Evolutionary conservation across 2,329 filamentous ascomycete genomes (phyloP).

Genomic region (Trichoderma aggressivum): DNA sequence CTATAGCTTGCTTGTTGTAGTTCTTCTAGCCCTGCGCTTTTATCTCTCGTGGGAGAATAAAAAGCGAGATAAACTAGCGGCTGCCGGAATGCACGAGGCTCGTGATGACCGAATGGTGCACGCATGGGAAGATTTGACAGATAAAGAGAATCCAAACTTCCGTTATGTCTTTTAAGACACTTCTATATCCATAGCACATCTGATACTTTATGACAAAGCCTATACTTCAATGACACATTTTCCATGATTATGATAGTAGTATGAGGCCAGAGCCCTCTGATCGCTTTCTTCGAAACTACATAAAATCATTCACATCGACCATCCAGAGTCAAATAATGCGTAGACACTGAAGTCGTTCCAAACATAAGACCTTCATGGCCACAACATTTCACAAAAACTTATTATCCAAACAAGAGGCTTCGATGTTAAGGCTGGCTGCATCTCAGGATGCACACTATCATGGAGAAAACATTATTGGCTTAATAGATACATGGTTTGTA

Average conservation of each 20-base stretch:
- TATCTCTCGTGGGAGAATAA: not conserved
- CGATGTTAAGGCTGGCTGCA: no score
- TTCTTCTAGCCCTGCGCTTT: not conserved
- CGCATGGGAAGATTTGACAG: slow-evolving; percentile 10
- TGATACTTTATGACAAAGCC: not conserved
- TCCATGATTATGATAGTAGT: not conserved
- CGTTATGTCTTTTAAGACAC: not conserved
- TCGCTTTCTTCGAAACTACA: no score
- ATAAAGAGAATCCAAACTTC: slow-evolving; percentile 7
- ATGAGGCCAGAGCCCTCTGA: not conserved
- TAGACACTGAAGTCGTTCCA: no score
- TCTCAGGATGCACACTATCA: no score
- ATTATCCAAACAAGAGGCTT: no score
- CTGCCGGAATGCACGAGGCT: not conserved
- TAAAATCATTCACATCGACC: not conserved
- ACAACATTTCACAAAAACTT: no score
- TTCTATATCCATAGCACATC: not conserved
- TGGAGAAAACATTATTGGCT: no score
- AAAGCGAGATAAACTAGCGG: not conserved
- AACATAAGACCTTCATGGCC: no score
- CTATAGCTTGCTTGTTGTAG: not conserved
- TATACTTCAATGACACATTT: not conserved
- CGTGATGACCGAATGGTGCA: not conserved
- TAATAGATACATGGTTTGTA: no score
- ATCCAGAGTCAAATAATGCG: no score